These are phyloP conservation scores for Tritrichomonas musculus DNA, from an alignment of 208 protist genomes.

Conservation along the genomic window DNA sequence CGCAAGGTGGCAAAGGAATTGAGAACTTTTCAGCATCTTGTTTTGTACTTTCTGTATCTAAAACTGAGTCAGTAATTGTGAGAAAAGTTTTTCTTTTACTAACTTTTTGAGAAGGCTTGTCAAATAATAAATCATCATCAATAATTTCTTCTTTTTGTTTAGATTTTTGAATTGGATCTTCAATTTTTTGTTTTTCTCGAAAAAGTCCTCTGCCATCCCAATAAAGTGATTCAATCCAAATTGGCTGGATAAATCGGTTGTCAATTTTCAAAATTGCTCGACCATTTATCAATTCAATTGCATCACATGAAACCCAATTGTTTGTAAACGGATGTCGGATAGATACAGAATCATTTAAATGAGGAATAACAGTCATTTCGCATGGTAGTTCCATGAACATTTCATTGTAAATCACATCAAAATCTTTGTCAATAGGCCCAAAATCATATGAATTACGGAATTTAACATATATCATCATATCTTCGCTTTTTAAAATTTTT, in stretches of 20 bases:
- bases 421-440: too few species aligned
- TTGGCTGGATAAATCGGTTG: background rate
- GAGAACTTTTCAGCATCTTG: too few species aligned
- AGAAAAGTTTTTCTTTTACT: background rate
- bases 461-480: too few species aligned
- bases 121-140: too few species aligned
- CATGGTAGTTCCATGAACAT: too few species aligned
- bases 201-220: background rate
- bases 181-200: background rate
- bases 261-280: background rate
- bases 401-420: too few species aligned
- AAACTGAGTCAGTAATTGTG: background rate
- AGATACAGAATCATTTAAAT: background rate
- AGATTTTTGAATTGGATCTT: background rate
- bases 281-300: background rate
- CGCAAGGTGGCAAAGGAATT: too few species aligned
- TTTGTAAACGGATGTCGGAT: background rate
- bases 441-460: too few species aligned
- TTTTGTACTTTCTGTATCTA: background rate
- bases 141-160: too few species aligned
- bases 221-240: background rate
- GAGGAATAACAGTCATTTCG: background rate
- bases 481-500: too few species aligned
- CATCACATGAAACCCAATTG: background rate
- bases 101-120: background rate